Base-by-base conservation (phyloP, 1,139 yeast genomes). In the Taphrina flavorubra region DNA sequence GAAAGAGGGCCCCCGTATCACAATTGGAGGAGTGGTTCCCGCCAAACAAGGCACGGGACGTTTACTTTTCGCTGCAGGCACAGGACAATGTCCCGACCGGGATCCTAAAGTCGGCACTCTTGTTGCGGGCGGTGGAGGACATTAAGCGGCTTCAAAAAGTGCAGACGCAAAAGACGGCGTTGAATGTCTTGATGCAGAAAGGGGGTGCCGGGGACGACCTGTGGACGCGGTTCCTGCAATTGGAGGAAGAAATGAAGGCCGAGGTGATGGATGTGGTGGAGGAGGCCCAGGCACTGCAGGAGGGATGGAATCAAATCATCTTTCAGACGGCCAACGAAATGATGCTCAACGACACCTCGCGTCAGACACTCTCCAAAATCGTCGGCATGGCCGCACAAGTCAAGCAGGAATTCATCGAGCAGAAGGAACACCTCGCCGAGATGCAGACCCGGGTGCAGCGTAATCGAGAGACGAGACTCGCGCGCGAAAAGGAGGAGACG, bases 201-300 rank as follows among this genome's bases (percentile, higher is more conserved):
- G 98, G 98, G 0, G 86, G 92, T 44, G 87, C 94, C 72, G 97
- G 97, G 46, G 98, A 94, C 75, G 96, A 90, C 70, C 81, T 90
- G 59, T 89, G 85, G 83, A 88, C 89, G 77, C 88, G 95, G 74
- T 92, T 84, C 78, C 87, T 86, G 74, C 83, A 91, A 65, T 92
- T 91, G 73, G 85, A 85, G 71, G 90, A 91, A 78, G 78, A 91
- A 72, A 89, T 88, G 74, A 95, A 92, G 75, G 76, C 88, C 42
- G 99, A 94, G 77, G 81, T 94, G 73, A 85, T 87, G 77, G 92
- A 88, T 69, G 83, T 92, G 68, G 87, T 89, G n/a, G 80, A 78
- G 69, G 97, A 91, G 78, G 90, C 96, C 62, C 92, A 90, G 76
- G 73, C 79, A 18, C 81, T 85, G 73, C 90, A 90, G 76, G 84